Conservation (phyloP, 352 stramenopile genomes). For the Phytopythium helicoides region DNA sequence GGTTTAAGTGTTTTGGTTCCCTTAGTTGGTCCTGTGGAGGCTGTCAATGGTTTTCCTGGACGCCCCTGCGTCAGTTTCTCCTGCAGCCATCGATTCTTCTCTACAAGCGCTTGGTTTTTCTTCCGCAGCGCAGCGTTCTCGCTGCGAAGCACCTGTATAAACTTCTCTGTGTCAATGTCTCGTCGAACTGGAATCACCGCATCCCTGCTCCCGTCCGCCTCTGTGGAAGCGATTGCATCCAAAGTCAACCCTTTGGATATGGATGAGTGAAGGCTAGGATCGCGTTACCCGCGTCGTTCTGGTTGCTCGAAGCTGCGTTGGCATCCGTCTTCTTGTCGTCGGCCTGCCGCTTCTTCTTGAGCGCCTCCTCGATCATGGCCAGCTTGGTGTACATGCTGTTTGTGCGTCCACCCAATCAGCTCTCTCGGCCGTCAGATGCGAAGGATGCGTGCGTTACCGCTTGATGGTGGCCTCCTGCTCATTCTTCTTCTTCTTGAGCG, state of each 20-base stretch:
- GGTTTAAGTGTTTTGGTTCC: slow-evolving; percentile 9
- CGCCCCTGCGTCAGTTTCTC: slow-evolving; percentile 40
- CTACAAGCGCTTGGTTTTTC: slow-evolving; percentile 65
- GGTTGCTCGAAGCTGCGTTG: slow-evolving; percentile 30
- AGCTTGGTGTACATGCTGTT: slow-evolving; percentile 88
- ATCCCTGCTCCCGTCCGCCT: slow-evolving; percentile 24
- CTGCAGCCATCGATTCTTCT: slow-evolving; percentile 68
- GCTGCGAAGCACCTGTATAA: slow-evolving; percentile 72
- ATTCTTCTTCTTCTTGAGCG: slow-evolving; percentile 91
- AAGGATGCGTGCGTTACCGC: slow-evolving; percentile 25
- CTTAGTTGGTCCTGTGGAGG: slow-evolving; percentile 7
- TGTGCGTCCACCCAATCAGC: not conserved
- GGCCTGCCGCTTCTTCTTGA: slow-evolving; percentile 68
- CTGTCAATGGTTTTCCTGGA: slow-evolving; percentile 1
- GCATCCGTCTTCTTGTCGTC: slow-evolving; percentile 17
- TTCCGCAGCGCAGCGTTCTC: slow-evolving; percentile 73
- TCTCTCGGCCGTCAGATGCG: not conserved
- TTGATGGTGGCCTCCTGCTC: slow-evolving; percentile 90
- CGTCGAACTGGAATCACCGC: slow-evolving; percentile 32
- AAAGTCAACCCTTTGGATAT: no score
- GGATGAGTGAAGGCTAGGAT: no score
- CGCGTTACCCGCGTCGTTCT: slow-evolving; percentile 42
- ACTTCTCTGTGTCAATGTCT: slow-evolving; percentile 79
- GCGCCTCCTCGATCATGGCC: slow-evolving; percentile 82
- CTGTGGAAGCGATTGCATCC: slow-evolving; percentile 7